Base-by-base conservation (phyloP, 1,284 basidiomycete genomes). In the Ustilago esculenta region DNA sequence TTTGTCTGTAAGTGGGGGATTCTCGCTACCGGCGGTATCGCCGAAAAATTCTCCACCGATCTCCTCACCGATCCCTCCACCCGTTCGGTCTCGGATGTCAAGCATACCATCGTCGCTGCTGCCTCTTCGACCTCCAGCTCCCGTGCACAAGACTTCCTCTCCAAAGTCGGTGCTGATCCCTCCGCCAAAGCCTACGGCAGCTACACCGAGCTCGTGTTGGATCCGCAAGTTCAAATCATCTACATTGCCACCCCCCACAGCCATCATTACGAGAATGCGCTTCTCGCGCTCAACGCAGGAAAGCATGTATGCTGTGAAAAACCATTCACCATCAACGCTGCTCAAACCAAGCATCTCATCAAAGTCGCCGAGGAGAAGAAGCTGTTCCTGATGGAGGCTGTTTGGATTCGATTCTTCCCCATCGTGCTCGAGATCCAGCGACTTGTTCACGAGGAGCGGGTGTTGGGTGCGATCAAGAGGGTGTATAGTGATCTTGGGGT, bases 241-340 rank as follows among this genome's bases (percentile, higher is more conserved):
- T 60, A 86, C 57, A 21, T 78, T 87, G 90, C 91, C 20, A 94
- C 93, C 1, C 93, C 92, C 5, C 92, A 95, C 80, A 90, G 91
- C 0, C 85, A 86, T 61, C 93, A 96, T 84, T 92, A 92, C 80
- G 84, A 85, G 56, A 91, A 92, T 74, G 88, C 90, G 1, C 84
- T 90, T 66, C 88, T 88, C 45, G 90, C 90, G 8, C 87, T 94
- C 60, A 86, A 87, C 52, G 90, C 89, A 1, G 89, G 88, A 46
- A 96, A 94, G 82, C 87, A 93, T 81, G 90, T 95, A 18, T 87
- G 57, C 32, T 77, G 75, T 29, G 76, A 79, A 34, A 86, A 86
- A 73, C 82, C 84, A 0, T 82, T 84, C 23, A 82, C 82, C 4
- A 82, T 85, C 43, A 85, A 84, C 56, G 83, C 83, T 0, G 74